These are phyloP conservation scores for Talaromyces sp. DNA, from an alignment of 2,329 filamentous ascomycete species.

Conservation along the genomic window DNA sequence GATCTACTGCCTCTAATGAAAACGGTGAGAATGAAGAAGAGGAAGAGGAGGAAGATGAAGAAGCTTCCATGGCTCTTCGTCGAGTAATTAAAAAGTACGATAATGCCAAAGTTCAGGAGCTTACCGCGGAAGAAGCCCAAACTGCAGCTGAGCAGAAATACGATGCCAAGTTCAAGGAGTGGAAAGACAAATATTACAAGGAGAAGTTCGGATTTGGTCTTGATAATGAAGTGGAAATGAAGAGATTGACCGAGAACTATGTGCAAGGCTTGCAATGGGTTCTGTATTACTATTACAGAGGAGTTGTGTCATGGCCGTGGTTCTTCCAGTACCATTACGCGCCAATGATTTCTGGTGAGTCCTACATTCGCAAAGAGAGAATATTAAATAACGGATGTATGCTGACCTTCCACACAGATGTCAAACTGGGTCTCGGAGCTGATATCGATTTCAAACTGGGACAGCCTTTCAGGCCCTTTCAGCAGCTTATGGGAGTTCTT, in stretches of 20 bases:
- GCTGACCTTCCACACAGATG: slow-evolving; percentile 53
- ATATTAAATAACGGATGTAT: neutral
- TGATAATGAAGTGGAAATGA: slow-evolving; percentile 74
- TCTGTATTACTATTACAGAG: slow-evolving; percentile 94
- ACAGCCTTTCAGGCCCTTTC: slow-evolving; percentile 89
- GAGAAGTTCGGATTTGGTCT: slow-evolving; percentile 87
- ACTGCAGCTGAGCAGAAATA: slow-evolving; percentile 77
- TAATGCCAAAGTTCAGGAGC: slow-evolving; percentile 77
- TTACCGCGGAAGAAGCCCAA: slow-evolving; percentile 73
- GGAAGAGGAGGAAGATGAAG: slow-evolving; percentile 73
- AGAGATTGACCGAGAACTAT: slow-evolving; percentile 85
- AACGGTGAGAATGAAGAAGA: slow-evolving; percentile 45
- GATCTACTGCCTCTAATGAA: slow-evolving; percentile 38
- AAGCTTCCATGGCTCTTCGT: slow-evolving; percentile 73
- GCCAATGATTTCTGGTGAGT: slow-evolving; percentile 78
- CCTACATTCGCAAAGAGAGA: neutral
- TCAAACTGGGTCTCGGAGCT: slow-evolving; percentile 78
- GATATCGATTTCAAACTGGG: slow-evolving; percentile 90
- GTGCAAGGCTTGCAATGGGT: slow-evolving; percentile 98
- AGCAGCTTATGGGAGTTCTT: slow-evolving; percentile 96
- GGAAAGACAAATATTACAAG: slow-evolving; percentile 92
- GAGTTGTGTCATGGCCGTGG: slow-evolving; percentile 98
- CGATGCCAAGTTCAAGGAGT: slow-evolving; percentile 79
- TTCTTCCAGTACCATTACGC: slow-evolving; percentile 96
- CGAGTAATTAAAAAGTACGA: slow-evolving; percentile 88